Base-by-base conservation (phyloP, 768 basidiomycete genomes). In the Hemileccinum impolitum region DNA sequence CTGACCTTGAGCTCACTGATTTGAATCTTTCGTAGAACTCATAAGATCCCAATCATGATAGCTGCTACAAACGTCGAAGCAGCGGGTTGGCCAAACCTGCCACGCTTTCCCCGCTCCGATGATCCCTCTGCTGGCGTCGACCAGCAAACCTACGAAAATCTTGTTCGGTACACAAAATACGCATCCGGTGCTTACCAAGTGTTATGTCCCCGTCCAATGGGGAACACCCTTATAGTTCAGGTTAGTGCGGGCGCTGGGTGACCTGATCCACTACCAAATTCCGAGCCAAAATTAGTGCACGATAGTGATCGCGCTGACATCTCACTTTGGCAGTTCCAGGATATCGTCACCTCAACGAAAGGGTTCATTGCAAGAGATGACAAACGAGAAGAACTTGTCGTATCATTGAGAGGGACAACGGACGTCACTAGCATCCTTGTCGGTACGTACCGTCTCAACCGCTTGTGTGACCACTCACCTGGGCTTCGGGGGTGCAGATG, bases 131-230 rank as follows among this genome's bases (percentile, higher is more conserved):
- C 39, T 6, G 72, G 70, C 4, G 66, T 77, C 36, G 60, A 68
- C 39, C 63, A 69, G 23, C 45, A 56, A 17, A 63, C 70, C 1
- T 79, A 75, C 48, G 59, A 71, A 38, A 61, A 77, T 40, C 68
- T 80, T 30, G 72, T 71, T 48, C 68, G 64, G 13, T 78, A 74
- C 54, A 68, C 73, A 1, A 77, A 75, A 55, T 80, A 78, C 54
- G 72, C 79, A 6, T 79, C 77, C 6, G 75, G 76, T 2, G 71
- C 70, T 15, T 79, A 79, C 52, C 76, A 75, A 45, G 45, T 63
- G 21, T 31, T 76, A 7, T 79, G 78, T 48, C 75, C 72, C 5
- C 62, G 64, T 10, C 79, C 79, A n/a, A 59, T 78, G 50, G 78
- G 79, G 3, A 76, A 71, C 32, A 66, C 53, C 7, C 69, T 79